phyloP scores from a whole-genome alignment of 2,329 filamentous ascomycete genomes.

The Aspergillus transmontanensis region DNA sequence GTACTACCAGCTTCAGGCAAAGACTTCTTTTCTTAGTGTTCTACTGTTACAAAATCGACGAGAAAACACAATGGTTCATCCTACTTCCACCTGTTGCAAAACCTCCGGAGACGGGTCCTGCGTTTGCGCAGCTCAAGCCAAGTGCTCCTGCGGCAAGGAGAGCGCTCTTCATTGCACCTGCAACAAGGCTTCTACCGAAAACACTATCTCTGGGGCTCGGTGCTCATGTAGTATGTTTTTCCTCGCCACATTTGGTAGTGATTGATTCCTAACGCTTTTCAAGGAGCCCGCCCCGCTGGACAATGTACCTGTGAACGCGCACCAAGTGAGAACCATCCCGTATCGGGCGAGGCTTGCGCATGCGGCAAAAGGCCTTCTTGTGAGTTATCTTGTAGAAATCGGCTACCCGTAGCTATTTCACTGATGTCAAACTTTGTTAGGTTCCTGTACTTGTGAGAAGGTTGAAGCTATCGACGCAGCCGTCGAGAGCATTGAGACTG shows the following conservation, averaged over 20 bases:
- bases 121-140: constrained; percentile 61
- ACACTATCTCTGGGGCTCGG: constrained; percentile 69
- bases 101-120: constrained; percentile 56
- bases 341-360: constrained; percentile 65
- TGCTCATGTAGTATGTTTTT: constrained; percentile 73
- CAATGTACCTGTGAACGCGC: constrained; percentile 80
- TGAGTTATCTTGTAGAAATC: constrained; percentile 34
- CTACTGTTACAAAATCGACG: background rate
- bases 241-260: background rate
- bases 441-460: constrained; percentile 82
- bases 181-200: constrained; percentile 74
- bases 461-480: constrained; percentile 63
- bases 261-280: constrained; percentile 8
- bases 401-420: background rate
- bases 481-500: constrained; percentile 67
- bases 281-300: constrained; percentile 72
- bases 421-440: constrained; percentile 40
- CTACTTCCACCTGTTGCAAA: constrained; percentile 60
- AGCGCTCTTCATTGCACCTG: constrained; percentile 85
- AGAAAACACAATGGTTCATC: constrained; percentile 47
- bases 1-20: no score
- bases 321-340: constrained; percentile 66
- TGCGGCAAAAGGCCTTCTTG: constrained; percentile 76
- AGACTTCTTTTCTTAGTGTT: no score
- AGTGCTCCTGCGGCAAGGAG: constrained; percentile 88